Evolutionary conservation across 331 rosid genomes (phyloP), one percentile per base, ranked within the genome.

Genomic region (Malus hybrid): DNA sequence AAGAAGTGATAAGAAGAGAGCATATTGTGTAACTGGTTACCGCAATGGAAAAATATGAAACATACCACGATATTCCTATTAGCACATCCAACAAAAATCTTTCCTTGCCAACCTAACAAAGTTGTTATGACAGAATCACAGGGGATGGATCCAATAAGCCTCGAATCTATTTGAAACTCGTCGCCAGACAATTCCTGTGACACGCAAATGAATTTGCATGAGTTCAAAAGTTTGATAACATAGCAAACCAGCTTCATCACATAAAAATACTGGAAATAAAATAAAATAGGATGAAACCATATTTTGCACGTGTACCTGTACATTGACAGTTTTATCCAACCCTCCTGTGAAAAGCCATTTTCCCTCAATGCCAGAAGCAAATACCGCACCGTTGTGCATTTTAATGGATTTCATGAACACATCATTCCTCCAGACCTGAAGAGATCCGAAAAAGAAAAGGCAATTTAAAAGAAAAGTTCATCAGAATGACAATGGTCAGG

Each of bases 361-460:
- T 15, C 90, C 95, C 67, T 84, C 85, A 87, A 88, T 76, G 62
- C 84, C 79, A 80, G 71, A 76, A 19, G 96, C 87, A 81, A 90
- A 88, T 68, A 89, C 85, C 34, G 96, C 88, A 78, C 96, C 95
- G 55, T 79, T 78, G 65, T 94, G 97, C 85, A 88, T 56, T 75
- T 80, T 70, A 75, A 87, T 73, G 66, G 90, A 76, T 69, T 71
- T 85, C 91, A 83, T 82, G 74, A 87, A 84, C 73, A 80, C 83
- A 28, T 87, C 99, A 11, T 94, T 89, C 80, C 86, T 87, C 99
- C 99, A 94, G 66, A 92, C 90, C 99, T 94, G 82, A 70, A 63
- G 56, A 57, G 75, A 80, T 27, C 5, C 76, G 74, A 83, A 61
- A 61, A 74, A 54, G 69, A 65, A 39, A 73, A 67, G 69, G 42